A percentile compares a stretch with the other conserved stretches of the same genome.
phyloP scores from a whole-genome alignment of 257 asterid genomes.

The Solanum chmielewskii region DNA sequence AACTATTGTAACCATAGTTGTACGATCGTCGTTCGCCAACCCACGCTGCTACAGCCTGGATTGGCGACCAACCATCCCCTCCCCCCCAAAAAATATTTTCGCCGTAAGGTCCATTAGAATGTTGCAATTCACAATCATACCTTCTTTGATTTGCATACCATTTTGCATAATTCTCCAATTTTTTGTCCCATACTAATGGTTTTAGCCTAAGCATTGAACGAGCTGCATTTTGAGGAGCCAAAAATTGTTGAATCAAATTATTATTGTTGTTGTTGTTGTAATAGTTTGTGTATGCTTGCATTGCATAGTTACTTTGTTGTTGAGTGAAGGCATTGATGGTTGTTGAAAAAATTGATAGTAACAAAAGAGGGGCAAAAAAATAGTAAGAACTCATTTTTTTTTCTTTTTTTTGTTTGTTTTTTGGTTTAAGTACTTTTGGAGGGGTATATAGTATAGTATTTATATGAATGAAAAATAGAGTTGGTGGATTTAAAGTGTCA shows the following conservation, averaged over 20 bases:
- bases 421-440: neutral
- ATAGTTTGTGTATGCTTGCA: neutral
- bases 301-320: neutral
- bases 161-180: conserved; percentile 16
- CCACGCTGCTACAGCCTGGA: conserved; percentile 40
- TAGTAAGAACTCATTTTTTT: conserved; percentile 1
- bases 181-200: conserved; percentile 26
- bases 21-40: conserved; percentile 20
- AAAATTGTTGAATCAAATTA: conserved; percentile 8
- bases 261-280: neutral
- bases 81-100: conserved; percentile 50
- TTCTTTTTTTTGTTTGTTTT: neutral
- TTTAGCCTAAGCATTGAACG: conserved; percentile 12
- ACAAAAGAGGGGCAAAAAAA: neutral
- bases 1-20: conserved; percentile 25
- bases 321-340: neutral
- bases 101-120: conserved; percentile 34
- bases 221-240: conserved; percentile 32
- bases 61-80: conserved; percentile 27
- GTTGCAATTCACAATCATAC: conserved; percentile 26
- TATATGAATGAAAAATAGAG: neutral
- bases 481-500: conserved; percentile 19
- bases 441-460: neutral
- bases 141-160: conserved; percentile 31
- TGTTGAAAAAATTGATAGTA: neutral